Conservation (phyloP, 805 yeast genomes). For the Spathaspora girioi region DNA sequence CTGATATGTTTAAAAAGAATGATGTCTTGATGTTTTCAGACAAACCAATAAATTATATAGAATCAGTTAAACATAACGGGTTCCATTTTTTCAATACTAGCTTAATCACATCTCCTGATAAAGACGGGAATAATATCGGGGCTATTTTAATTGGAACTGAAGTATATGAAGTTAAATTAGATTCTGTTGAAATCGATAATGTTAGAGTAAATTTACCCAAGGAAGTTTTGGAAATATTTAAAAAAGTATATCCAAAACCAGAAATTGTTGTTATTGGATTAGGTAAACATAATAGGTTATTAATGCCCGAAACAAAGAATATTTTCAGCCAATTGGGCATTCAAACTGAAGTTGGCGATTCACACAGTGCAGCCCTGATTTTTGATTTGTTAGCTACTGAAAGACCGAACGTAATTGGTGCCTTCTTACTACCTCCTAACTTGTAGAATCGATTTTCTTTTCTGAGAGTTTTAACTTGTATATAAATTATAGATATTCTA, state of each 20-base stretch:
- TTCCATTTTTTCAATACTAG: conserved; percentile 55
- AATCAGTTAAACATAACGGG: conserved; percentile 48
- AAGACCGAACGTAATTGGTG: conserved; percentile 71
- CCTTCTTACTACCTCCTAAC: conserved; percentile 68
- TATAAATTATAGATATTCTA: neutral
- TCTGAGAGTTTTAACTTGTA: neutral
- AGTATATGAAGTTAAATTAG: conserved; percentile 55
- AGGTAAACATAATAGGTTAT: conserved; percentile 60
- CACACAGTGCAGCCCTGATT: conserved; percentile 58
- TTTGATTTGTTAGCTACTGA: conserved; percentile 79
- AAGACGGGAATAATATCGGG: conserved; percentile 38
- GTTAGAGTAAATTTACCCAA: conserved; percentile 51
- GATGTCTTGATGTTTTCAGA: conserved; percentile 40
- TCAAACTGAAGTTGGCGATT: conserved; percentile 66
- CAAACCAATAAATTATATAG: conserved; percentile 42
- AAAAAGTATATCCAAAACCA: conserved; percentile 68
- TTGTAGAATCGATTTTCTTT: conserved; percentile 23
- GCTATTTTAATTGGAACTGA: conserved; percentile 53
- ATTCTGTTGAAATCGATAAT: conserved; percentile 36
- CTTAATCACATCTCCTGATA: conserved; percentile 42
- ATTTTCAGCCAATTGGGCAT: conserved; percentile 58
- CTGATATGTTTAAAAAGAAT: conserved; percentile 40
- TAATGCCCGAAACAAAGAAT: conserved; percentile 52
- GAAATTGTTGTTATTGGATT: conserved; percentile 71
- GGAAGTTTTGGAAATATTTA: conserved; percentile 45